Evolutionary conservation across 257 asterid genomes (phyloP), one percentile per base, ranked within the genome.

Genomic region (Fraxinus anomala): DNA sequence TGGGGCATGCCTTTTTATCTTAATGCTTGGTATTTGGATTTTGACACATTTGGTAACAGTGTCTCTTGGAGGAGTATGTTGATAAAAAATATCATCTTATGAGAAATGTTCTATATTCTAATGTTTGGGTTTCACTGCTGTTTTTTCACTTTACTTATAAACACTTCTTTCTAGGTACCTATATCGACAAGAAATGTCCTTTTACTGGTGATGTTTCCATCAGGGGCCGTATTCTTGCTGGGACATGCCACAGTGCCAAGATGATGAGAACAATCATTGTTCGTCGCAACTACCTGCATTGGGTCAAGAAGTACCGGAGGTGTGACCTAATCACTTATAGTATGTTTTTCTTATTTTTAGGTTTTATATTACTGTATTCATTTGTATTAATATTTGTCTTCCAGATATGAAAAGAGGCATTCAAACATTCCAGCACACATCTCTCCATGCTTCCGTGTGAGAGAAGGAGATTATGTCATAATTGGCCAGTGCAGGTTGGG

Each of bases 191-290:
- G 88, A 93, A 93, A 72, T 93, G 97, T 79, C 97, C 97, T 0
- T 93, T 93, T 81, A 81, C 96, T 40, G 97, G 97, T 0, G 63
- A 66, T 80, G 97, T 91, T 12, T 92, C 97, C n/a, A 89, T 92
- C 82, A 84, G 97, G 79, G 97, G 97, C 1, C 97, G 96, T 34
- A 92, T 92, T 51, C 83, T 93, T 82, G 87, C 96, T 36, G 97
- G 97, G 12, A 93, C 93, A 33, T 92, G 97, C 82, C 96, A 92
- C 82, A 92, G 97, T 85, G 97, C 97, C 28, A 92, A 92, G 89
- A 92, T 92, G 97, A 67, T 87, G 56, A 83, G 94, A 33, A 92
- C 97, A 11, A 91, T 92, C 73, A 85, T 91, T 63, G 96, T 92
- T 44, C 83, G 97, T 21, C 83, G 94, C 1, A 89, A 89, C 83